Base-by-base conservation (phyloP, 768 basidiomycete species). In the Trametopsis cervina region DNA sequence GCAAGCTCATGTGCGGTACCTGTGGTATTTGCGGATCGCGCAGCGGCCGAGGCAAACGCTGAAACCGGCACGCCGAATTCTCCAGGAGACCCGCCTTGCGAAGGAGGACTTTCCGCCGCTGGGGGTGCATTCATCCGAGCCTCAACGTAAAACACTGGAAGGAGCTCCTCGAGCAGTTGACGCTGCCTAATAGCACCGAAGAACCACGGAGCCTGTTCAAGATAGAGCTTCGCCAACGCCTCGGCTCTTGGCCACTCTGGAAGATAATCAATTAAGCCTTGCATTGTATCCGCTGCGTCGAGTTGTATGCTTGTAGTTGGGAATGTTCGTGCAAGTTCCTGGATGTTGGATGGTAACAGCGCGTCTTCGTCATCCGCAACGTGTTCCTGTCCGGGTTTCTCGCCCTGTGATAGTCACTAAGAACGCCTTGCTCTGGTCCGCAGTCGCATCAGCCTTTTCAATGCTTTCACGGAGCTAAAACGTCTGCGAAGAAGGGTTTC, bases 131-230 rank as follows among this genome's bases (percentile, higher is more conserved):
- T 44, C 10, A 76, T 53, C 76, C 84, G 81, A 47, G 83, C 78
- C n/a, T 76, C 62, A 7, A 85, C 63, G 61, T 87, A 88, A 25
- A 83, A 71, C 0, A 81, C 77, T 3, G 74, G 69, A 22, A 87
- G 60, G 27, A 80, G 69, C 24, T 85, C 85, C 39, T 87, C 75
- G 10, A 83, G 66, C 36, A 88, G 71, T 52, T 89, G 85, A 13
- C 67, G 69, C 38, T 71, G 68, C 2, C 80, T 80, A 29, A 88
- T 77, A 2, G 84, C 80, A 18, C 84, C 81, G 49, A 85, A 86
- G 59, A 87, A 85, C 86, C 86, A 89, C 0, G 83, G 81, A 2
- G 85, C 83, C 57, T 84, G 80, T n/a, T 81, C 80, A 35, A 87
- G 73, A 61, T 88, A 89, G 11, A 85, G 69, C n/a, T 79, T 74